Evolutionary conservation across 768 basidiomycete genomes (phyloP).

Genomic region (Agaricus blazei): DNA sequence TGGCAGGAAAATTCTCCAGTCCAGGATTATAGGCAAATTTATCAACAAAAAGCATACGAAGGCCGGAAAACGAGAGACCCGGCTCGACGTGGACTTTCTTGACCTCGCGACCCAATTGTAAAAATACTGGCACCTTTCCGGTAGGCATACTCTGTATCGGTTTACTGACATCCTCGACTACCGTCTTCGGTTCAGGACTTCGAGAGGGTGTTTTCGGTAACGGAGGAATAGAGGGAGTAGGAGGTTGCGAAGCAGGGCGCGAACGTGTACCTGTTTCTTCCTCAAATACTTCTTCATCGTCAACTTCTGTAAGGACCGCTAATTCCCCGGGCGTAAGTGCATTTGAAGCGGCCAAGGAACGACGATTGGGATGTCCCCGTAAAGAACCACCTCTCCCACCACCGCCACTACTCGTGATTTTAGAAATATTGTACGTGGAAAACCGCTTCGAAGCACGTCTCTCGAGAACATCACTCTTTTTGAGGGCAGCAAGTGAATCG

Average conservation of each 20-base stretch:
- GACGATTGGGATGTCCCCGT: conserved; percentile 51
- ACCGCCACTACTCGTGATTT: conserved; percentile 68
- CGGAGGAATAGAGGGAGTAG: conserved; percentile 40
- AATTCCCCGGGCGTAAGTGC: conserved; percentile 67
- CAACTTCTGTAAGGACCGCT: conserved; percentile 69
- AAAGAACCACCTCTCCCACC: conserved; percentile 43
- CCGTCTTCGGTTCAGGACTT: conserved; percentile 30
- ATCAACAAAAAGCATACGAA: conserved; percentile 90
- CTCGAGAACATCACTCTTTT: conserved; percentile 81
- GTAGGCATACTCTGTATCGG: conserved; percentile 13
- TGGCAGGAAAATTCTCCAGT: conserved; percentile 88
- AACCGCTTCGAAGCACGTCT: conserved; percentile 94
- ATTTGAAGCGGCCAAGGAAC: conserved; percentile 60
- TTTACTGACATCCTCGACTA: conserved; percentile 6
- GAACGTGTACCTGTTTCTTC: conserved; percentile 19
- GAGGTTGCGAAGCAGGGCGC: conserved; percentile 22
- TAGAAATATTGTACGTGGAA: conserved; percentile 90
- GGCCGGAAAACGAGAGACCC: conserved; percentile 61
- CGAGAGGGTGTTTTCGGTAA: conserved; percentile 40
- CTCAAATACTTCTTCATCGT: conserved; percentile 46
- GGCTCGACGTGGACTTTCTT: conserved; percentile 79
- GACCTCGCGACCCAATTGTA: conserved; percentile 87
- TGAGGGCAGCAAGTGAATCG: conserved; percentile 81
- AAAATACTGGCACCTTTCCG: conserved; percentile 65
- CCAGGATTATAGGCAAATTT: conserved; percentile 93